These are phyloP conservation scores for Suillus subaureus DNA, from an alignment of 768 basidiomycete genomes.

Conservation along the genomic window DNA sequence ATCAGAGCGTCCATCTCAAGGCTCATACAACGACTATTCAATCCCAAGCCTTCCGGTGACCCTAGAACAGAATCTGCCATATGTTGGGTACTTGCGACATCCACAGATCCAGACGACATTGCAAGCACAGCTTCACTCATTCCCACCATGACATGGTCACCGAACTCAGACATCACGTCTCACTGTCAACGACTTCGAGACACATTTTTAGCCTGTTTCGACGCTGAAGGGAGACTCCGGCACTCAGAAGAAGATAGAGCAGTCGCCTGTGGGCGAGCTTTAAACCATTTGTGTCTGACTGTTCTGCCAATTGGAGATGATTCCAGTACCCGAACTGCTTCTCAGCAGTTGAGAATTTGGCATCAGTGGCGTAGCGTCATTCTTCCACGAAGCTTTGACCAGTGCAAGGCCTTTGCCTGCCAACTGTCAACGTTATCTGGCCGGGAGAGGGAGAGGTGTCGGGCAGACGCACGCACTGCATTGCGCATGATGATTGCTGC, in stretches of 20 bases:
- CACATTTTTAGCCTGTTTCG: slow-evolving; percentile 8
- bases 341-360: neutral
- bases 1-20: neutral
- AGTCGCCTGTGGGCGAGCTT: slow-evolving; percentile 4
- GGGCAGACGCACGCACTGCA: neutral
- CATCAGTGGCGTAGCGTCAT: neutral
- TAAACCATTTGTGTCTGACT: slow-evolving; percentile 2
- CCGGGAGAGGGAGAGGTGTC: neutral
- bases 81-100: slow-evolving; percentile 10
- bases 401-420: neutral
- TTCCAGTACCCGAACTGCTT: neutral
- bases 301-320: neutral
- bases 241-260: slow-evolving; percentile 2
- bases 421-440: neutral
- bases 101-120: slow-evolving; percentile 8
- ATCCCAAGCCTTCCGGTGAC: neutral
- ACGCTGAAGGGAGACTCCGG: neutral
- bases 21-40: neutral
- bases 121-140: slow-evolving; percentile 5
- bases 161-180: neutral
- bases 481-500: slow-evolving; percentile 6
- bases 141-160: slow-evolving; percentile 6
- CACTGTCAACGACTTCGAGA: slow-evolving; percentile 4
- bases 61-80: neutral
- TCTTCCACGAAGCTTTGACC: slow-evolving; percentile 1